Percentiles rank a stretch among this genome's conserved stretches.
Conservation (phyloP, 2,329 filamentous ascomycete species). For the Metarhizium guizhouense region DNA sequence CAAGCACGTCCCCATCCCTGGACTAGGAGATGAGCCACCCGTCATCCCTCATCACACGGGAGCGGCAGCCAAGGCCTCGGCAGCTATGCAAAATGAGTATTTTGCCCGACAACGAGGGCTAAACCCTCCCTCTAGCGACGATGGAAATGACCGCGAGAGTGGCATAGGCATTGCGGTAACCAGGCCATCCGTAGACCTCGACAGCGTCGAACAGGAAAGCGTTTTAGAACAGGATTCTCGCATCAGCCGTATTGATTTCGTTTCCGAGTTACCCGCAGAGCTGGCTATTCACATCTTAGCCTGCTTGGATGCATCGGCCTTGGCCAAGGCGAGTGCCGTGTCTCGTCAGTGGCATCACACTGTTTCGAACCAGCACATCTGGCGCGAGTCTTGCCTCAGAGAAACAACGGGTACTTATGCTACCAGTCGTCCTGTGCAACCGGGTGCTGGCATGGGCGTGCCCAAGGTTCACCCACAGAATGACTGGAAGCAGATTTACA, state of each 20-base stretch:
- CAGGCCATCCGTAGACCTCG: constrained; percentile 28
- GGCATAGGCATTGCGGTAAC: constrained; percentile 53
- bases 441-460: constrained; percentile 49
- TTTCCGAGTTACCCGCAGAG: constrained; percentile 46
- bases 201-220: constrained; percentile 24
- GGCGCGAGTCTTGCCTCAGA: constrained; percentile 54
- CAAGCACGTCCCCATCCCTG: constrained; percentile 34
- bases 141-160: constrained; percentile 51
- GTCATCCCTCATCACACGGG: constrained; percentile 52
- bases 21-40: constrained; percentile 44
- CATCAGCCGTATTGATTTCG: constrained; percentile 50
- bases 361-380: constrained; percentile 47
- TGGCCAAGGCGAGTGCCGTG: constrained; percentile 41
- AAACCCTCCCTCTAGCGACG: constrained; percentile 29
- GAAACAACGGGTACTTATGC: constrained; percentile 54
- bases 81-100: constrained; percentile 49
- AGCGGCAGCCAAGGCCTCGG: constrained; percentile 52
- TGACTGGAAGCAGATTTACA: constrained; percentile 82
- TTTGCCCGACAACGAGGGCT: constrained; percentile 33
- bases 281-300: constrained; percentile 50
- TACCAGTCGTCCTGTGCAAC: constrained; percentile 40
- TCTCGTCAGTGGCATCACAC: constrained; percentile 40
- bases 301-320: constrained; percentile 42
- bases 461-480: constrained; percentile 49
- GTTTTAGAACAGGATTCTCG: constrained; percentile 24